Base-by-base conservation (phyloP, 495 filamentous ascomycete genomes). In the Talaromyces stipitatus region DNA sequence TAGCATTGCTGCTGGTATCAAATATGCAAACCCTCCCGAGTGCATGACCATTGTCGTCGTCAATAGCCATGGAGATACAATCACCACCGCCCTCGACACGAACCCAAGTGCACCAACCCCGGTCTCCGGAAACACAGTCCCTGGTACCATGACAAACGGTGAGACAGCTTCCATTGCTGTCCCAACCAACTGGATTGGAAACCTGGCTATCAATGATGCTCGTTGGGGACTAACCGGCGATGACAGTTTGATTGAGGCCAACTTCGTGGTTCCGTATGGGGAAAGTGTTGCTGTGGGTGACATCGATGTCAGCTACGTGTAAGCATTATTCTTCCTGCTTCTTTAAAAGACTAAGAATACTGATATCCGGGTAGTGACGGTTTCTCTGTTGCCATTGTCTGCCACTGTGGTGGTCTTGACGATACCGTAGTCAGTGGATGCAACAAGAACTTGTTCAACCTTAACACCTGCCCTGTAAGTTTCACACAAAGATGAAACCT, bases 321-420 rank as follows among this genome's bases (percentile, higher is more conserved):
- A 54, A 33, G 51, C n/a, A n/a, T n/a, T n/a, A n/a, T n/a, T n/a
- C n/a, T 54, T 8, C 2, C 30, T 18, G 0, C 38, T 5, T 10
- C 14, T 52, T 9, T 41, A 24, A 54, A 7, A 1, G 3, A 24
- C 10, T 10, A 5, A 6, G 18, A 22, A 38, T n/a, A 38, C 18
- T 36, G 30, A 54, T 38, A 7, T 36, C 14, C 26, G 20, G 22
- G 12, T 10, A 54, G 51, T n/a, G 64, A 69, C 38, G 66, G 66
- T 29, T 69, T 60, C 57, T 60, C 62, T 4, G 64, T 69, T 16
- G 62, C 66, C 3, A 56, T 65, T 41, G 61, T 60, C 47, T 69
- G 66, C 56, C 60, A 54, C 28, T 56, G 43, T 9, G 36, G 36
- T 41, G 36, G 36, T 16, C 43, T 47, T 22, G 36, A 45, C 36